These are phyloP conservation scores for Daldinia concentrica DNA, from an alignment of 495 filamentous ascomycete species.

Conservation along the genomic window DNA sequence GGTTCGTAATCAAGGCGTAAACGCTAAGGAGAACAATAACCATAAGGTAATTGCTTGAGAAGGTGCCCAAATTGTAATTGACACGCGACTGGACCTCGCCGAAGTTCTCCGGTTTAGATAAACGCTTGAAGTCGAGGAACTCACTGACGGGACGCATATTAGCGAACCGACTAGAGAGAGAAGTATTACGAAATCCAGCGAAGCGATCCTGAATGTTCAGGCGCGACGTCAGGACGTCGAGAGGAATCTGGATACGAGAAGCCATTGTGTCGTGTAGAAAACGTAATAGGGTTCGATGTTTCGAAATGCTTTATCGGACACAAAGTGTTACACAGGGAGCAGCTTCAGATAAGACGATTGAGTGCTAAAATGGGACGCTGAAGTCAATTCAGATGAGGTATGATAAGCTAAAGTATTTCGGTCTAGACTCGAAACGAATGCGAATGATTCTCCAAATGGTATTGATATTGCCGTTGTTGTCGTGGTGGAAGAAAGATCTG, in stretches of 20 bases:
- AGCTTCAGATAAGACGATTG: neutral
- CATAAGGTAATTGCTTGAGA: constrained; percentile 97
- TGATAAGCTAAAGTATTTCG: constrained; percentile 1
- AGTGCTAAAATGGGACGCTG: neutral
- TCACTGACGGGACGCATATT: constrained; percentile 92
- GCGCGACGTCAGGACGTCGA: constrained; percentile 90
- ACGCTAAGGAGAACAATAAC: constrained; percentile 94
- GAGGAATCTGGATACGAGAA: constrained; percentile 88
- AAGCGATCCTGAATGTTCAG: constrained; percentile 79
- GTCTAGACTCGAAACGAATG: constrained; percentile 12
- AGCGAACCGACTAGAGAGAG: constrained; percentile 82
- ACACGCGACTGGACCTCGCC: constrained; percentile 89
- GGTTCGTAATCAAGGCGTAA: constrained; percentile 91
- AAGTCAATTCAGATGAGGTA: constrained; percentile 1
- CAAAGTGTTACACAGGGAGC: neutral
- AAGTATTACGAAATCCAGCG: constrained; percentile 78
- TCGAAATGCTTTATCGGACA: neutral
- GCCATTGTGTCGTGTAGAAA: constrained; percentile 68
- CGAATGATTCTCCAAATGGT: constrained; percentile 6
- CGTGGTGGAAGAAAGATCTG: constrained; percentile 30
- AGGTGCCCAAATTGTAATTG: constrained; percentile 97
- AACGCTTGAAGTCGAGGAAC: constrained; percentile 93
- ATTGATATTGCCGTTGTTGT: constrained; percentile 7
- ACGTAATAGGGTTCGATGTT: constrained; percentile 4
- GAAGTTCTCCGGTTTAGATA: constrained; percentile 94